Evolutionary conservation across 2,329 filamentous ascomycete species (phyloP).

Genomic region (Anisogramma anomala): DNA sequence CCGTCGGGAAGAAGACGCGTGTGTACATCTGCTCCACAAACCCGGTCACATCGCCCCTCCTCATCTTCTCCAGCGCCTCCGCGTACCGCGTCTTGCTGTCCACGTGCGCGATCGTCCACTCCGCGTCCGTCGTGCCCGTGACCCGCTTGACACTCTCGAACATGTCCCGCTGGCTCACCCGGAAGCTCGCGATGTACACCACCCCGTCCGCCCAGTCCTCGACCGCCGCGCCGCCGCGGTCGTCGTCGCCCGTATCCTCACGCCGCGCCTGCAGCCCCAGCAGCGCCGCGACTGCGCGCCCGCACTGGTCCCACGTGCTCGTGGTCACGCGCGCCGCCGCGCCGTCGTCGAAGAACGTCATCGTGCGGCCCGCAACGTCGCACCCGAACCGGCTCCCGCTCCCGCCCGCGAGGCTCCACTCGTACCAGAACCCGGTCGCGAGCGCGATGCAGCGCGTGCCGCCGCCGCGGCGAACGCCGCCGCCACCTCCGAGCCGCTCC

Average conservation of each 20-base stretch:
- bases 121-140: slow-evolving; percentile 39
- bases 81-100: slow-evolving; percentile 33
- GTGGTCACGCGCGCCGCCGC: slow-evolving; percentile 41
- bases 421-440: slow-evolving; percentile 41
- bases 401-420: slow-evolving; percentile 31
- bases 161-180: slow-evolving; percentile 50
- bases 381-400: slow-evolving; percentile 32
- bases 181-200: slow-evolving; percentile 45
- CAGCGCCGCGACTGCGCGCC: slow-evolving; percentile 39
- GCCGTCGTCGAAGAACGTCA: slow-evolving; percentile 44
- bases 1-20: slow-evolving; percentile 38
- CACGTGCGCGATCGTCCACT: slow-evolving; percentile 46
- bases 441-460: slow-evolving; percentile 34
- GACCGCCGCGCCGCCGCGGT: slow-evolving; percentile 25
- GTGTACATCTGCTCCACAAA: slow-evolving; percentile 43
- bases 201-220: slow-evolving; percentile 34
- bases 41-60: slow-evolving; percentile 32
- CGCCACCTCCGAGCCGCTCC: slow-evolving; percentile 28
- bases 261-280: slow-evolving; percentile 33
- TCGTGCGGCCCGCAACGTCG: slow-evolving; percentile 30
- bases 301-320: slow-evolving; percentile 46
- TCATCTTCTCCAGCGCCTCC: slow-evolving; percentile 33
- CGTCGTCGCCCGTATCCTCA: slow-evolving; percentile 25
- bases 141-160: slow-evolving; percentile 46
- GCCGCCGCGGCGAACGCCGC: no score